Percentiles rank a stretch among this genome's conserved stretches.
Evolutionary conservation across 192 early-diverging fungal species (phyloP).

Genomic region (Chytriomyces sp.): DNA sequence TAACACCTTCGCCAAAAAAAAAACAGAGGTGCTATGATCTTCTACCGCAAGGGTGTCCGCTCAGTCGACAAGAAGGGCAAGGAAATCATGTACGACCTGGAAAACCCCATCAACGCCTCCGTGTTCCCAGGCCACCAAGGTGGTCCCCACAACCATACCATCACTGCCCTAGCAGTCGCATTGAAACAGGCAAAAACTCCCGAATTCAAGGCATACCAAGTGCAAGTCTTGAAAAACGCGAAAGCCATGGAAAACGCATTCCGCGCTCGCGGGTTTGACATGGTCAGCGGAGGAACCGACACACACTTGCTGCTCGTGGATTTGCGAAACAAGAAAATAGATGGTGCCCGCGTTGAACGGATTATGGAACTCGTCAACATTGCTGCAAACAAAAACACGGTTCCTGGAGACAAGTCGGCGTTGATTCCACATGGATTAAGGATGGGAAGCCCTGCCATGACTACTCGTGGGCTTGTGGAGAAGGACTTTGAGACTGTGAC

Average conservation of each 20-base stretch:
- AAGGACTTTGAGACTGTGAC: conserved; percentile 88
- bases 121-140: conserved; percentile 99
- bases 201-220: conserved; percentile 89
- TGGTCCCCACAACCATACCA: conserved; percentile 99
- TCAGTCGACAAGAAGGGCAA: conserved; percentile 89
- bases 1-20: background rate
- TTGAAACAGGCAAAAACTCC: conserved; percentile 86
- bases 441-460: conserved; percentile 95
- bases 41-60: conserved; percentile 94
- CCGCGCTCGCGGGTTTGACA: conserved; percentile 69
- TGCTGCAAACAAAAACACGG: conserved; percentile 99
- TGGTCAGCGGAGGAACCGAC: conserved; percentile 94
- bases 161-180: conserved; percentile 92
- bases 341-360: conserved; percentile 95
- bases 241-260: conserved; percentile 87
- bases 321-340: conserved; percentile 80
- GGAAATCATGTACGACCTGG: conserved; percentile 88
- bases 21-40: conserved; percentile 92
- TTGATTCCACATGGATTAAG: conserved; percentile 93
- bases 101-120: conserved; percentile 91
- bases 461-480: conserved; percentile 85
- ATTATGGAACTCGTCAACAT: conserved; percentile 96
- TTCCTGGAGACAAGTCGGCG: conserved; percentile 94
- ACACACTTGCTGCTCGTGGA: conserved; percentile 93
- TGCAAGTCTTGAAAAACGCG: conserved; percentile 88